Evolutionary conservation across 73 alveolate genomes (phyloP), one percentile per base, ranked within the genome.

Genomic region (Paraurostyla sp.): DNA sequence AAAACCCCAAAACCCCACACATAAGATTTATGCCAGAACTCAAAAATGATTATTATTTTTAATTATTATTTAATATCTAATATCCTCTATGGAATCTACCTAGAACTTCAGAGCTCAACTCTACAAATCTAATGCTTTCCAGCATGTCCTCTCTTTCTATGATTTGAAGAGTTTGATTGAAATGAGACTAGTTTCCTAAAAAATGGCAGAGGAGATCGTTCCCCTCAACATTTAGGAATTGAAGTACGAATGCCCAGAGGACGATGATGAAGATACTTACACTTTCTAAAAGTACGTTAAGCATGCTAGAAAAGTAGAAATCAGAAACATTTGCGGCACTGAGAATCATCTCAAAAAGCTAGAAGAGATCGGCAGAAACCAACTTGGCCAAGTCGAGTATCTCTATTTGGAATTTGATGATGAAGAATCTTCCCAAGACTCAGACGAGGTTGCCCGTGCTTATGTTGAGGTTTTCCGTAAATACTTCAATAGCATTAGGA

Each of bases 321-420:
- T 78, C 33, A 54, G 78, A 78, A 78, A 78, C 80, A 78, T 78
- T 18, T 49, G 78, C n/a, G 89, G 89, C 11, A 52, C 89, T 32
- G 89, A 78, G 62, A 2, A 40, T 7, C 89, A 78, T 54, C 68
- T 78, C 3, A 78, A 36, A 32, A 29, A 51, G 49, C 76, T 78
- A 9, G 78, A 78, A 36, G 80, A 78, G 15, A 27, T 78, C 9
- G 76, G 89, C 32, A 49, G 52, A 41, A 78, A 78, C 68, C 45
- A 78, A 33, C 40, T 54, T 27, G 78, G 89, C 9, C 49, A 50
- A n/a, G 40, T 78, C 35, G 78, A 78, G 40, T 78, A 78, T 29
- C 60, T 78, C 29, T 51, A 78, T 54, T 51, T 78, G 69, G 78
- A 49, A 43, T 52, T 78, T 36, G 89, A 78, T 42, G 89, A 73